These are phyloP conservation scores for Phylloporus arenicola DNA, from an alignment of 768 basidiomycete species.

Conservation along the genomic window DNA sequence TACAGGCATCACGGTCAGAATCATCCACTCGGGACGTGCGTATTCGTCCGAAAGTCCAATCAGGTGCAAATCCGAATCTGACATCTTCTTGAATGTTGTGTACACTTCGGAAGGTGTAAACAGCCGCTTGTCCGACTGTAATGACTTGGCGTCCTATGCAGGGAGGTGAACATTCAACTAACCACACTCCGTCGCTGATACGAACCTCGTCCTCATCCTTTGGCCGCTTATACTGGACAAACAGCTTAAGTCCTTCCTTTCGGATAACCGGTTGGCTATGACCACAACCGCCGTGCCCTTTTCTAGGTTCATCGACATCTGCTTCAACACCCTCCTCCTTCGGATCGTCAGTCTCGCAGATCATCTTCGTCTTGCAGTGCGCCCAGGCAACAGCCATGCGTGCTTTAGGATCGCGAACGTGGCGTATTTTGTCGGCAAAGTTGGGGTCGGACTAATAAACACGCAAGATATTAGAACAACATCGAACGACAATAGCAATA, in stretches of 20 bases:
- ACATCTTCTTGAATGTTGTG: conserved; percentile 93
- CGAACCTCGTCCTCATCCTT: conserved; percentile 92
- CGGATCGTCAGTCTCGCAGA: conserved; percentile 84
- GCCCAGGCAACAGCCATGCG: conserved; percentile 84
- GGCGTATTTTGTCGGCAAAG: conserved; percentile 80
- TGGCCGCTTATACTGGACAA: conserved; percentile 89
- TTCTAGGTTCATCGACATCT: conserved; percentile 64
- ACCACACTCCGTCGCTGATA: conserved; percentile 15
- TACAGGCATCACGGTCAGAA: conserved; percentile 93
- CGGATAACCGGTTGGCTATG: conserved; percentile 84
- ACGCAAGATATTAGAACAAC: conserved; percentile 20
- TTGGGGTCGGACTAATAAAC: conserved; percentile 66
- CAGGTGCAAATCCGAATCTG: conserved; percentile 78
- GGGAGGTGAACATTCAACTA: conserved; percentile 10
- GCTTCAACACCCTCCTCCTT: conserved; percentile 78
- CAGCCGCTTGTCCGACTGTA: conserved; percentile 77
- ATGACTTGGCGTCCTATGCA: conserved; percentile 66
- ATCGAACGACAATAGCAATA: conserved; percentile 2
- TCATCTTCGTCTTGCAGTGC: conserved; percentile 82
- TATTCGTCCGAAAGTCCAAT: conserved; percentile 94
- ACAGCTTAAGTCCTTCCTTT: conserved; percentile 93
- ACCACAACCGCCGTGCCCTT: conserved; percentile 96
- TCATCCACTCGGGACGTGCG: conserved; percentile 99
- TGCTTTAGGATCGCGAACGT: conserved; percentile 78
- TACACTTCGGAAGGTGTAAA: conserved; percentile 88